Base-by-base conservation (phyloP, 2,329 filamentous ascomycete genomes). In the Blastomyces parvus region DNA sequence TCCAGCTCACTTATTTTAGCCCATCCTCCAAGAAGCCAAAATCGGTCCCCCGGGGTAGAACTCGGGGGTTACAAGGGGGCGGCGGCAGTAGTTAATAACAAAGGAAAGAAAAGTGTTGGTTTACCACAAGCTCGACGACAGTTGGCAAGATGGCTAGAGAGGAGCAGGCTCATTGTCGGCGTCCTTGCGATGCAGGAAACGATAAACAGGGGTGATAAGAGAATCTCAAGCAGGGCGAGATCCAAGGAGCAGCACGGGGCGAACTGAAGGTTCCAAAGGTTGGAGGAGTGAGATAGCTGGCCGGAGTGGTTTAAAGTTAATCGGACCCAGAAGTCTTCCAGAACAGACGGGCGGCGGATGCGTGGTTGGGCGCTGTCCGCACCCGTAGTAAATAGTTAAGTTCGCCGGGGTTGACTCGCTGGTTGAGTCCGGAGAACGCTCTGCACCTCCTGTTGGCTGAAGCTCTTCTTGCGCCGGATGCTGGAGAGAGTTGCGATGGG, bases 111-210 rank as follows among this genome's bases (percentile, higher is more conserved):
- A 33, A 22, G 42, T 46, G 58, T n/a, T 30, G 58, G 40, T 59
- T 38, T 59, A 59, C 58, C 58, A 48, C 58, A 33, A 59, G 25
- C 58, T 48, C 42, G 42, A 59, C 14, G 58, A 59, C 14, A 48
- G 58, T 42, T 46, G 58, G 58, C 58, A 48, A 42, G 42, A 50
- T 30, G 40, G 27, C 50, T 25, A 14, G 42, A 46, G 19, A 36
- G 13, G 38, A n/a, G 58, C 42, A 48, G 7, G 42, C n/a, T 59
- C 58, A 59, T 59, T 19, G 42, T 59, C 58, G 58, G 30, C 17
- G 22, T 56, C 53, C 33, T 58, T 40, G 55, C 36, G 33, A 22
- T 17, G 14, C 33, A 58, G 55, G 55, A 42, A 36, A 42, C 30
- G 11, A 56, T 38, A 56, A 25, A 56, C 38, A 38, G 14, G 9